phyloP scores from a whole-genome alignment of 768 basidiomycete species.

The Neoboletus brunneissimus region DNA sequence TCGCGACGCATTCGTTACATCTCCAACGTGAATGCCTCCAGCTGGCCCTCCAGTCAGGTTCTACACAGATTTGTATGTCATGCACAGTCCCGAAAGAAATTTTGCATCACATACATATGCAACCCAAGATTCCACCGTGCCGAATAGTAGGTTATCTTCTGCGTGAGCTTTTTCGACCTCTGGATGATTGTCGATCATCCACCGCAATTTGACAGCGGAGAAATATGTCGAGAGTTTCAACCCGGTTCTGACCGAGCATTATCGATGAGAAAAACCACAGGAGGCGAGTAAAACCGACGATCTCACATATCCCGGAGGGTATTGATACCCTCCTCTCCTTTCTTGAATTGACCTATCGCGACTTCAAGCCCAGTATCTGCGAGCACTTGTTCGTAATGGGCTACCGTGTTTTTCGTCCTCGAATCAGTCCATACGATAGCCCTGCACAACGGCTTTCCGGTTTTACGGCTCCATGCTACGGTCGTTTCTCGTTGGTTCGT shows the following conservation, averaged over 20 bases:
- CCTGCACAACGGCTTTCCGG: constrained; percentile 83
- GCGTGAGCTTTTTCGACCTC: constrained; percentile 78
- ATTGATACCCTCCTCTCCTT: constrained; percentile 65
- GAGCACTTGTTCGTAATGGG: constrained; percentile 74
- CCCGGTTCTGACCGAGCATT: constrained; percentile 60
- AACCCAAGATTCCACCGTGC: constrained; percentile 97
- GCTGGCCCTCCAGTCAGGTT: constrained; percentile 79
- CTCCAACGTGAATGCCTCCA: constrained; percentile 76
- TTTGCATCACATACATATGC: constrained; percentile 60
- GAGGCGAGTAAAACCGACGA: constrained; percentile 6
- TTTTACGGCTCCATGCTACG: constrained; percentile 86
- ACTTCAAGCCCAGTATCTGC: constrained; percentile 73
- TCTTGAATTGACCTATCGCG: constrained; percentile 59
- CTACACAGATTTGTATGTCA: constrained; percentile 35
- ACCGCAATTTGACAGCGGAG: constrained; percentile 92
- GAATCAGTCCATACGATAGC: constrained; percentile 97
- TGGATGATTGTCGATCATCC: constrained; percentile 90
- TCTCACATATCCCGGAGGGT: constrained; percentile 65
- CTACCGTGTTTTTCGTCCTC: constrained; percentile 83
- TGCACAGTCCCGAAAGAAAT: background rate
- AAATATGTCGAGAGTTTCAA: constrained; percentile 97
- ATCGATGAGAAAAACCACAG: background rate
- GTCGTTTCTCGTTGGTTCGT: constrained; percentile 98
- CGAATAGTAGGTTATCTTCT: constrained; percentile 79
- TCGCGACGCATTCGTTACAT: constrained; percentile 95